phyloP scores from a whole-genome alignment of 1,284 basidiomycete genomes.

The Termitomyces sp. region DNA sequence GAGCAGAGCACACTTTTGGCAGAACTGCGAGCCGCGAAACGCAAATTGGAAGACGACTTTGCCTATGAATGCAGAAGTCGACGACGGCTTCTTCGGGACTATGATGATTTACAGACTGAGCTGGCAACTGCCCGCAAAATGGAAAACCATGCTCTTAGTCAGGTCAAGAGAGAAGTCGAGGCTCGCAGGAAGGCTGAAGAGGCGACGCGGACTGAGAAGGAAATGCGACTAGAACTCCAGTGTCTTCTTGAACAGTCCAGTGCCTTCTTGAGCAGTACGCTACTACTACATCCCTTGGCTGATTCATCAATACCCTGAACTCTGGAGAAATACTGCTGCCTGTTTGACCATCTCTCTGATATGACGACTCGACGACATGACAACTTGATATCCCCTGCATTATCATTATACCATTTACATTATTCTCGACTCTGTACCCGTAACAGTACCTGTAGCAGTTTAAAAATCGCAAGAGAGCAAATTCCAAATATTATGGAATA shows the following conservation, averaged over 20 bases:
- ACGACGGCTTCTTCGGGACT: slow-evolving; percentile 37
- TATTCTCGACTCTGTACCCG: background rate
- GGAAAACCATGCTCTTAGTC: slow-evolving; percentile 35
- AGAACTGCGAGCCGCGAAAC: slow-evolving; percentile 37
- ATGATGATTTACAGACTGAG: slow-evolving; percentile 33
- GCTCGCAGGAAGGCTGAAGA: slow-evolving; percentile 37
- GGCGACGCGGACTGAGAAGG: slow-evolving; percentile 23
- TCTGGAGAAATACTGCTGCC: background rate
- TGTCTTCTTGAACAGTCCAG: slow-evolving; percentile 12
- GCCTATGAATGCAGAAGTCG: slow-evolving; percentile 37
- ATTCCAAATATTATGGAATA: background rate
- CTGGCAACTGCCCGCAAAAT: slow-evolving; percentile 29
- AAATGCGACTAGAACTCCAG: slow-evolving; percentile 16
- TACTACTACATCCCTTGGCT: slow-evolving; percentile 5
- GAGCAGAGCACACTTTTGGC: slow-evolving; percentile 27
- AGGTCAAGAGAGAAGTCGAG: slow-evolving; percentile 37
- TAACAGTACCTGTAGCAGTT: background rate
- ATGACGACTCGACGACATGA: background rate
- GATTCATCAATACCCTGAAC: slow-evolving; percentile 13
- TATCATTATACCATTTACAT: background rate
- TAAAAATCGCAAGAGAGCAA: no score
- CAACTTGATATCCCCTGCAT: background rate
- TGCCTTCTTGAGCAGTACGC: slow-evolving; percentile 8
- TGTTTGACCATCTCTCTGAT: background rate
- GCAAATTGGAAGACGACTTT: slow-evolving; percentile 43